Evolutionary conservation across 306 rosid genomes (phyloP), one percentile per base, ranked within the genome.

Genomic region (Castanea crenata): DNA sequence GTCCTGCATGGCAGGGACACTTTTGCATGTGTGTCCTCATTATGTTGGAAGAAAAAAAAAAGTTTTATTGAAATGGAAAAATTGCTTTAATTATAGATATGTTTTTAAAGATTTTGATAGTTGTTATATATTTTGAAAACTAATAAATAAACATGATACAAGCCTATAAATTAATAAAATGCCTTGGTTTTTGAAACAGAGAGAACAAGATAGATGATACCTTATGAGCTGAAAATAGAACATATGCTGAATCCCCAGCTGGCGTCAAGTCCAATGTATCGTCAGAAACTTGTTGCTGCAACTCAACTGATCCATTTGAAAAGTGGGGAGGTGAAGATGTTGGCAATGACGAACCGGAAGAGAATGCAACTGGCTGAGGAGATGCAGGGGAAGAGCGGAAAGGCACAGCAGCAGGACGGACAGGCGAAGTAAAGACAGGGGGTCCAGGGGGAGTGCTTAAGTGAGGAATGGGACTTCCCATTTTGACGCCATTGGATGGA

Each of bases 381-480:
- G 96, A 88, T n/a, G 88, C 88, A 4, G 99, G 99, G 0, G 94
- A 93, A 5, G 98, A 88, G 20, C 98, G 97, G 77, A 93, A 95
- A 52, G 99, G 99, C 61, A 90, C 91, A 6, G 97, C 97, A 12
- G 99, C 96, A 0, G 99, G 99, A 49, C 97, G 88, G n/a, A 95
- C 97, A 16, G 99, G 99, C 3, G 94, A 91, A 20, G 93, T 84
- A 73, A 95, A 95, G 23, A 95, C 93, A 63, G 99, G 99, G 62
- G 99, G 99, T 23, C 99, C 98, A 5, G 99, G 99, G 63, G 98
- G 99, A 65, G 97, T 95, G 80, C 99, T 95, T 87, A 95, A 23
- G 78, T 90, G 96, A 86, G 97, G 90, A 80, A 84, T 78, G 19
- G 93, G 90, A 85, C 91, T 88, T 74, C 90, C 93, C 51, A 85